A percentile compares a stretch with the other conserved stretches of the same genome.
These are phyloP conservation scores for Rhododendron ferrugineum DNA, from an alignment of 148 eudicot genomes.

Conservation along the genomic window DNA sequence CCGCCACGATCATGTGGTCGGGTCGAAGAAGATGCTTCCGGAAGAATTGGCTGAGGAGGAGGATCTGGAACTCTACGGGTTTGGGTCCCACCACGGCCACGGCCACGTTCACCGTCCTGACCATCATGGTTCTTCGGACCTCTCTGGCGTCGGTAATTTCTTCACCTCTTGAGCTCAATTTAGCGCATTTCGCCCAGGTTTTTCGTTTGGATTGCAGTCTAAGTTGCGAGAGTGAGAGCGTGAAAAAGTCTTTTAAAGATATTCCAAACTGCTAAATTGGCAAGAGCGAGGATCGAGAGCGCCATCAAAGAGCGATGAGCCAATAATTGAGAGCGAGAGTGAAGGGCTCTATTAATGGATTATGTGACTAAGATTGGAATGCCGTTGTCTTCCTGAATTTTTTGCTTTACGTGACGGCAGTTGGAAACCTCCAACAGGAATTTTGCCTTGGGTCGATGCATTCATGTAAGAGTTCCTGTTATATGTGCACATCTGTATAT, in stretches of 20 bases:
- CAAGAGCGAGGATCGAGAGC: too few species aligned
- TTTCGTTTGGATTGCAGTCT: too few species aligned
- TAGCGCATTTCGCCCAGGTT: background rate
- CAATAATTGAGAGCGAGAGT: too few species aligned
- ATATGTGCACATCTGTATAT: background rate
- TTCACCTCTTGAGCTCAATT: background rate
- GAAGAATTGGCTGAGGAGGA: conserved; percentile 91
- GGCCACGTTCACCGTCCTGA: conserved; percentile 25
- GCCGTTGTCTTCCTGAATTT: background rate
- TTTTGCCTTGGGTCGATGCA: background rate
- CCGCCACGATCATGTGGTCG: conserved; percentile 12
- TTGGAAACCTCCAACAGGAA: background rate
- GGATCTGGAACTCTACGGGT: conserved; percentile 58
- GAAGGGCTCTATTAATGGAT: too few species aligned
- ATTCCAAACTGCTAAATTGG: too few species aligned
- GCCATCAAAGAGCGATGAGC: too few species aligned
- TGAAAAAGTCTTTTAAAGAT: too few species aligned
- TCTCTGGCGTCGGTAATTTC: conserved; percentile 57
- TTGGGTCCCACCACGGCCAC: conserved; percentile 25
- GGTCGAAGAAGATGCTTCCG: conserved; percentile 34
- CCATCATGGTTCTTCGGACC: conserved; percentile 25
- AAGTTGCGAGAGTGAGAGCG: too few species aligned
- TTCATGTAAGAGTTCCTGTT: background rate
- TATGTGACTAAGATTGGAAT: too few species aligned
- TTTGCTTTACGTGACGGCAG: background rate